Percentiles rank a stretch among this genome's conserved stretches.
phyloP scores from a whole-genome alignment of 306 rosid genomes.

The Carpinus fangiana region DNA sequence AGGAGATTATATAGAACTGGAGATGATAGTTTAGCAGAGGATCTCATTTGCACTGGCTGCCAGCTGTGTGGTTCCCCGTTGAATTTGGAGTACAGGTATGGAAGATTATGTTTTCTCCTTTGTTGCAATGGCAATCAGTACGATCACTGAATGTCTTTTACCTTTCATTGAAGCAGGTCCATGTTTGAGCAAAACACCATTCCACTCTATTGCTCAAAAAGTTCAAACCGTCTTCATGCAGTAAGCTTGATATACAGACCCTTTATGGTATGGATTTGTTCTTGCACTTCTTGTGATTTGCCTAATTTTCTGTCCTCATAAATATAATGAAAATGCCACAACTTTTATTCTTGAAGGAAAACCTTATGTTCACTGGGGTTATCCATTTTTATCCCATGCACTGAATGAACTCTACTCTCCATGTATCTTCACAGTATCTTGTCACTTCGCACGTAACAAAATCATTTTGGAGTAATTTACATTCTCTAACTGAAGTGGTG shows the following conservation, averaged over 20 bases:
- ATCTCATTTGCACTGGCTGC: constrained; percentile 84
- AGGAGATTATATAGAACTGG: constrained; percentile 42
- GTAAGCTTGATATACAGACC: constrained; percentile 72
- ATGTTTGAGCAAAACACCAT: constrained; percentile 33
- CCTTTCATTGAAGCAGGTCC: constrained; percentile 31
- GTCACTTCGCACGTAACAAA: not conserved
- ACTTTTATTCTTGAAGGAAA: not conserved
- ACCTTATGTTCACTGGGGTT: not conserved
- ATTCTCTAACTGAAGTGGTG: not conserved
- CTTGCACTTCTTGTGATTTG: constrained; percentile 21
- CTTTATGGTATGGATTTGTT: constrained; percentile 58
- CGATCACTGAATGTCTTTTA: constrained; percentile 23
- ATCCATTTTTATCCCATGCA: not conserved
- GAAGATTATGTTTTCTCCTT: constrained; percentile 1
- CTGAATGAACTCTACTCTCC: not conserved
- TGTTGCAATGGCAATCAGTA: constrained; percentile 14
- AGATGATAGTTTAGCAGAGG: constrained; percentile 47
- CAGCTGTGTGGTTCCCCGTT: constrained; percentile 72
- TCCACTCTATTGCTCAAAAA: constrained; percentile 61
- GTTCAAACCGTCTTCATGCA: constrained; percentile 58
- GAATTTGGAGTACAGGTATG: constrained; percentile 44
- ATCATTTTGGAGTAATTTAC: not conserved
- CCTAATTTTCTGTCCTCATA: constrained; percentile 17
- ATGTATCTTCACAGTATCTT: not conserved
- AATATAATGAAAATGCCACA: not conserved